Evolutionary conservation across 257 asterid genomes (phyloP).

Genomic region (Striga asiatica): DNA sequence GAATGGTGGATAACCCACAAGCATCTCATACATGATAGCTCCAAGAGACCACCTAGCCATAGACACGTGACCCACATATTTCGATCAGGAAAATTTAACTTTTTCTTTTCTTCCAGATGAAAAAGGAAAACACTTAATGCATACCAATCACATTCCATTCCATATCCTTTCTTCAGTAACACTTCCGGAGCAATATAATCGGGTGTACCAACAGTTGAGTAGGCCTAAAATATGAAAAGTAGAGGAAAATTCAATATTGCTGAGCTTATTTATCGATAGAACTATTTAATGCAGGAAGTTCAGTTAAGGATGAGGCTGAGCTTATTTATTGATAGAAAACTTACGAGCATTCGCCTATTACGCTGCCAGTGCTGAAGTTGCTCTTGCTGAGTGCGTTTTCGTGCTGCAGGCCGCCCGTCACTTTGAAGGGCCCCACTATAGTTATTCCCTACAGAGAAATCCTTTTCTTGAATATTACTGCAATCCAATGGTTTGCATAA

Average conservation of each 20-base stretch:
- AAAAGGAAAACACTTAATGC: slow-evolving; percentile 4
- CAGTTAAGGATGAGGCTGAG: not conserved
- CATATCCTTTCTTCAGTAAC: slow-evolving; percentile 73
- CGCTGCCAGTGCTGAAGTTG: slow-evolving; percentile 73
- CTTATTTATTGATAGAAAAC: slow-evolving; percentile 10
- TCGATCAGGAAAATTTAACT: not conserved
- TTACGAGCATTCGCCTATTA: slow-evolving; percentile 79
- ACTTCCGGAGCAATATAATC: slow-evolving; percentile 90
- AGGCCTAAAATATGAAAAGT: slow-evolving; percentile 40
- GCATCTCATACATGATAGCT: slow-evolving; percentile 94
- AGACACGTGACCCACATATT: slow-evolving; percentile 9
- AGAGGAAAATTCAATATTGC: not conserved
- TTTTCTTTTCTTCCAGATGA: not conserved
- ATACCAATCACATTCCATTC: slow-evolving; percentile 91
- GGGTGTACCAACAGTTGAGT: slow-evolving; percentile 85
- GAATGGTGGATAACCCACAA: slow-evolving; percentile 91
- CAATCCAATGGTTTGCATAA: slow-evolving; percentile 81
- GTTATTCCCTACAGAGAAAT: slow-evolving; percentile 51
- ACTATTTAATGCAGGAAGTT: not conserved
- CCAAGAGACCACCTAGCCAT: slow-evolving; percentile 97
- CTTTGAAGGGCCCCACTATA: slow-evolving; percentile 63
- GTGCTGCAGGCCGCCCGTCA: slow-evolving; percentile 72
- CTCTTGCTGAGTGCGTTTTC: slow-evolving; percentile 69
- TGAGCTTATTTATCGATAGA: too few relatives aligned
- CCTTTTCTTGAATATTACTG: slow-evolving; percentile 73